These are phyloP conservation scores for Pelomyxa schiedti DNA, from an alignment of 78 protist genomes.

Conservation along the genomic window DNA sequence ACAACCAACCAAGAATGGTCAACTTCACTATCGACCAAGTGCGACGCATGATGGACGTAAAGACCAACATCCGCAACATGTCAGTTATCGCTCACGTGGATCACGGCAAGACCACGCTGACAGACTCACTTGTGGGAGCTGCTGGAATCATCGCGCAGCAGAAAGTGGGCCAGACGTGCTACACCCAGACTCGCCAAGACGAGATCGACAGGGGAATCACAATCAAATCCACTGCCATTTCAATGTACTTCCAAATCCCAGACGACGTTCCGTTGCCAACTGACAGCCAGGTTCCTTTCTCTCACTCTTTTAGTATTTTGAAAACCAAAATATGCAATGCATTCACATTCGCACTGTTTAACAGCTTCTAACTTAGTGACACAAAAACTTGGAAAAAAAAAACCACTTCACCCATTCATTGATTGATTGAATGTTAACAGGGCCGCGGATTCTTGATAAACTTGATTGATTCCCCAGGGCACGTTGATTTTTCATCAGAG, in stretches of 20 bases:
- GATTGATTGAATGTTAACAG: too few species aligned
- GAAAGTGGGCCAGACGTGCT: constrained; percentile 39
- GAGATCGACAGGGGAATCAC: constrained; percentile 73
- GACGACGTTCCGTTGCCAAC: not conserved
- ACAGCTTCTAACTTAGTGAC: too few species aligned
- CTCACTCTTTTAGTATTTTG: too few species aligned
- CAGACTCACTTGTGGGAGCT: constrained; percentile 90
- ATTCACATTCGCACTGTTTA: too few species aligned
- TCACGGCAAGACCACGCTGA: constrained; percentile 91
- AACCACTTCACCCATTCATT: too few species aligned
- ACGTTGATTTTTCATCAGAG: constrained; percentile 85
- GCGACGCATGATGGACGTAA: too few species aligned
- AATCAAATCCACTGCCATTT: constrained; percentile 68
- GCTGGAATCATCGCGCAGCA: constrained; percentile 91
- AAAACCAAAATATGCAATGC: too few species aligned
- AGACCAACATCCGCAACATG: constrained; percentile 61
- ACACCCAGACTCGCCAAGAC: constrained; percentile 46
- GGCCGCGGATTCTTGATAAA: constrained; percentile 60
- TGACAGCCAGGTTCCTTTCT: too few species aligned
- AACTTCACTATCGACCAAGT: too few species aligned
- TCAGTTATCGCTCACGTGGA: constrained; percentile 95
- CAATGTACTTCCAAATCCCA: constrained; percentile 42
- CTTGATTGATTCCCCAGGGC: constrained; percentile 92
- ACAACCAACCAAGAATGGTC: too few species aligned
- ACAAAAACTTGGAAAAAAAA: too few species aligned